These are phyloP conservation scores for Myxozyma mucilagina DNA, from an alignment of 805 yeast species.

Conservation along the genomic window DNA sequence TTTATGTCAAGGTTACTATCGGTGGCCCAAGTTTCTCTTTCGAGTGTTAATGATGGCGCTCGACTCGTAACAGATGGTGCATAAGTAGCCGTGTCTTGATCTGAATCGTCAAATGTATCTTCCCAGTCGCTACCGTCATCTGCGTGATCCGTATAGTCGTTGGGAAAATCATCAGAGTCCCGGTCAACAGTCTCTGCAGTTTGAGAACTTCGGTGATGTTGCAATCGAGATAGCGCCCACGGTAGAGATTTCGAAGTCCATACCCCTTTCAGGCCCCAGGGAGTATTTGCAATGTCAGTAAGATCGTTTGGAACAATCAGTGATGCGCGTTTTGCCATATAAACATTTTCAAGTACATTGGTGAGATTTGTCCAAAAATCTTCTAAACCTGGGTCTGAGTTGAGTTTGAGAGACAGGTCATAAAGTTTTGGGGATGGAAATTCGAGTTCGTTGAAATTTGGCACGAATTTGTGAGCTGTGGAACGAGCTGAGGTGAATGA, in stretches of 20 bases:
- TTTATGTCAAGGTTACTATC: neutral
- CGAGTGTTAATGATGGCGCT: neutral
- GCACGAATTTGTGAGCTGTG: neutral
- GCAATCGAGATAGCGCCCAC: constrained; percentile 26
- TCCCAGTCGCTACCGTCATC: constrained; percentile 30
- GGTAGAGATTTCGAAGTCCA: constrained; percentile 34
- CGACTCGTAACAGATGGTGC: neutral
- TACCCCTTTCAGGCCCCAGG: constrained; percentile 41
- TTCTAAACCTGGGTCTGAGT: constrained; percentile 33
- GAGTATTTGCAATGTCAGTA: constrained; percentile 38
- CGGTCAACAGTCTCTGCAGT: constrained; percentile 21
- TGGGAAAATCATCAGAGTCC: constrained; percentile 6
- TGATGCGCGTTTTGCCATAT: constrained; percentile 37
- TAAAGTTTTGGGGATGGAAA: constrained; percentile 29
- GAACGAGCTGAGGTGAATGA: neutral
- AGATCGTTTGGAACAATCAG: constrained; percentile 38
- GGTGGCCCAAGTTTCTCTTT: neutral
- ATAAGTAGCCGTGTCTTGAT: neutral
- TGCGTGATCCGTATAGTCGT: neutral
- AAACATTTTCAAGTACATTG: constrained; percentile 33
- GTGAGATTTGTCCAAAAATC: constrained; percentile 36
- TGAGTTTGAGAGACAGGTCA: constrained; percentile 25
- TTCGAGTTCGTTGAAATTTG: constrained; percentile 16
- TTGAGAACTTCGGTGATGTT: constrained; percentile 25
- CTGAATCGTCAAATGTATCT: constrained; percentile 28